These are phyloP conservation scores for Rachicladosporium sp. DNA, from an alignment of 2,329 filamentous ascomycete genomes.

Conservation along the genomic window DNA sequence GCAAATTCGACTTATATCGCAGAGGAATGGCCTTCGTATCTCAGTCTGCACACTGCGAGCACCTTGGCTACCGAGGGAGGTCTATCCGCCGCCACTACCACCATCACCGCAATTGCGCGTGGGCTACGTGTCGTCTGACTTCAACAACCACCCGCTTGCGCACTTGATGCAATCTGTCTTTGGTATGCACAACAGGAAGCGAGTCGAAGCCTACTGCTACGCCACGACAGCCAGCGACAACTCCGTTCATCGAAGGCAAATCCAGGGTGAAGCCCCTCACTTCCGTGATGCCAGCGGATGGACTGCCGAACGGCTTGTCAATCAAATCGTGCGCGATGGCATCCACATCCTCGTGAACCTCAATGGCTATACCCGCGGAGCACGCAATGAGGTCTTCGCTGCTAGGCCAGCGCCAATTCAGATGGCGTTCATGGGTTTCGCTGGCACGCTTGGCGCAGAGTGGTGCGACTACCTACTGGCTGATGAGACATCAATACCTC, in stretches of 20 bases:
- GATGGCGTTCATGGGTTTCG: conserved; percentile 99
- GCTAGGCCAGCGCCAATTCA: conserved; percentile 89
- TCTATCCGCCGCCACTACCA: conserved; percentile 75
- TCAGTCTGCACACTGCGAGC: conserved; percentile 78
- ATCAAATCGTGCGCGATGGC: conserved; percentile 73
- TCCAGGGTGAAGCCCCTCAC: conserved; percentile 80
- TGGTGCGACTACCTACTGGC: conserved; percentile 98
- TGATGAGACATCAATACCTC: conserved; percentile 75
- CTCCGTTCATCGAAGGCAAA: conserved; percentile 80
- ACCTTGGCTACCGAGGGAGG: conserved; percentile 69
- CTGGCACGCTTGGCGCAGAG: conserved; percentile 86
- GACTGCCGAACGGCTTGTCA: conserved; percentile 70
- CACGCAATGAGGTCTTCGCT: conserved; percentile 94
- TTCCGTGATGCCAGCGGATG: conserved; percentile 83
- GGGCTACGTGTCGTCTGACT: conserved; percentile 94
- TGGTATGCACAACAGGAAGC: conserved; percentile 64
- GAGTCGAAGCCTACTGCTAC: conserved; percentile 83
- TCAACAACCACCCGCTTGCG: conserved; percentile 94
- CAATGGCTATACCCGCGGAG: conserved; percentile 94
- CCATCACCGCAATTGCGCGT: conserved; percentile 76
- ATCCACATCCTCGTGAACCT: conserved; percentile 94
- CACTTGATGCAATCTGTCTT: conserved; percentile 99
- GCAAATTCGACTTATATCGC: conserved; percentile 86
- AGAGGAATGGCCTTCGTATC: conserved; percentile 85
- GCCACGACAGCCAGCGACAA: conserved; percentile 86